Conservation (phyloP, 768 basidiomycete species). For the Royoungia palumana region DNA sequence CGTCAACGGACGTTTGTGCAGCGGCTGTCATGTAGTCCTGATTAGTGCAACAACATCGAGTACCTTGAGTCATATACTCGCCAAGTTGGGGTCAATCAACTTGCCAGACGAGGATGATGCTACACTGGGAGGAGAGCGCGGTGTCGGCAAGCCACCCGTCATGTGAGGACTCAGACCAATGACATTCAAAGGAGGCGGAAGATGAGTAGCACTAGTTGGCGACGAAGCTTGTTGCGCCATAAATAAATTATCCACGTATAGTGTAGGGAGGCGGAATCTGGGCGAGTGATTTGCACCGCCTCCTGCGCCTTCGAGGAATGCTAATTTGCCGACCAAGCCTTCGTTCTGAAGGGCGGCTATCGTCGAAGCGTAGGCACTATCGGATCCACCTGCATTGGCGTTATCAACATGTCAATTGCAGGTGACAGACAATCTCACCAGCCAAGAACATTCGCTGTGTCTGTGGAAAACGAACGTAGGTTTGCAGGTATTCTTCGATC, state of each 20-base stretch:
- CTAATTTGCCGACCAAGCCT: constrained; percentile 62
- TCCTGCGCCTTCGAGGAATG: constrained; percentile 51
- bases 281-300: constrained; percentile 42
- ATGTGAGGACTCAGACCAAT: constrained; percentile 39
- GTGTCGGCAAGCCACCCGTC: constrained; percentile 63
- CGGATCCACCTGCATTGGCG: constrained; percentile 47
- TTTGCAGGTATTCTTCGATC: constrained; percentile 62
- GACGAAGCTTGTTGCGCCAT: constrained; percentile 30
- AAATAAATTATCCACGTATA: constrained; percentile 53
- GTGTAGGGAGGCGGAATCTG: constrained; percentile 48
- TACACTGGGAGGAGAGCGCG: constrained; percentile 53
- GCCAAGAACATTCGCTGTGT: constrained; percentile 72
- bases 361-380: constrained; percentile 53
- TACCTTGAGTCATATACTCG: constrained; percentile 27
- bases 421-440: constrained; percentile 38
- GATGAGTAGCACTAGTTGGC: constrained; percentile 28
- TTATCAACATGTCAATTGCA: constrained; percentile 1
- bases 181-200: constrained; percentile 48
- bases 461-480: constrained; percentile 69
- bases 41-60: constrained; percentile 6
- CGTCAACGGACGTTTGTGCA: constrained; percentile 66
- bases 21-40: constrained; percentile 43
- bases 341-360: constrained; percentile 57
- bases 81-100: constrained; percentile 62
- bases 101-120: constrained; percentile 26